A percentile compares a stretch with the other conserved stretches of the same genome.
Evolutionary conservation across 225 moss, liverwort and hornwort species (phyloP).

Genomic region (Antitrichia curtipendula): DNA sequence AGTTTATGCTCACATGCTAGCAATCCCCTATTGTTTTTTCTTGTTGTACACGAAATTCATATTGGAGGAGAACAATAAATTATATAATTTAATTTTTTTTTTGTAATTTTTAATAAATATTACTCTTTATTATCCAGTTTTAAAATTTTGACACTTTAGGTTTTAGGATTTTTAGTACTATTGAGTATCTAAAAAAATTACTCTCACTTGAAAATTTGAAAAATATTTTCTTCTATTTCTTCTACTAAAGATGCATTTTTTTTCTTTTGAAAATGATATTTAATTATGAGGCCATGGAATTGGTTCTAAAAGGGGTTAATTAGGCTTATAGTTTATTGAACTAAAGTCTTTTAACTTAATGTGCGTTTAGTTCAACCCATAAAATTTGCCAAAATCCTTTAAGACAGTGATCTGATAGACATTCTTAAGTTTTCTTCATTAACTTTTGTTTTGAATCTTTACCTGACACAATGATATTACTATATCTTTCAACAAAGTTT

Average conservation of each 20-base stretch:
- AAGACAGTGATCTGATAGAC: neutral
- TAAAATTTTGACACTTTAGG: neutral
- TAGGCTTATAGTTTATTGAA: neutral
- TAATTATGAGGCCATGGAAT: neutral
- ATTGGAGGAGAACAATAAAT: accelerated
- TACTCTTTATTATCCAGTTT: accelerated
- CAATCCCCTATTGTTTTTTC: neutral
- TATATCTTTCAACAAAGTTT: neutral
- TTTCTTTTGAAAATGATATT: neutral
- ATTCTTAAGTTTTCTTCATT: neutral
- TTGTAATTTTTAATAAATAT: neutral
- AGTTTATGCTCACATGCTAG: too few species aligned
- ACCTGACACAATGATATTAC: neutral
- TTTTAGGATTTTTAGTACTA: too few species aligned
- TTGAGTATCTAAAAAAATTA: neutral
- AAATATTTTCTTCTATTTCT: neutral
- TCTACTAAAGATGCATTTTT: neutral
- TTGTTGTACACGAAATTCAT: neutral
- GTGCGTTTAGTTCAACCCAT: neutral
- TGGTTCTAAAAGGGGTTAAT: neutral
- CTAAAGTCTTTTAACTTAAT: neutral
- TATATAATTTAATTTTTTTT: too few species aligned
- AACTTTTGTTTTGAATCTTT: neutral
- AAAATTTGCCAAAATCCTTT: accelerated
- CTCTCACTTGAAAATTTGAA: neutral